Percentiles rank a stretch among this genome's conserved stretches.
These are phyloP conservation scores for Ceratobasidium sp. DNA, from an alignment of 1,284 basidiomycete species.

Conservation along the genomic window DNA sequence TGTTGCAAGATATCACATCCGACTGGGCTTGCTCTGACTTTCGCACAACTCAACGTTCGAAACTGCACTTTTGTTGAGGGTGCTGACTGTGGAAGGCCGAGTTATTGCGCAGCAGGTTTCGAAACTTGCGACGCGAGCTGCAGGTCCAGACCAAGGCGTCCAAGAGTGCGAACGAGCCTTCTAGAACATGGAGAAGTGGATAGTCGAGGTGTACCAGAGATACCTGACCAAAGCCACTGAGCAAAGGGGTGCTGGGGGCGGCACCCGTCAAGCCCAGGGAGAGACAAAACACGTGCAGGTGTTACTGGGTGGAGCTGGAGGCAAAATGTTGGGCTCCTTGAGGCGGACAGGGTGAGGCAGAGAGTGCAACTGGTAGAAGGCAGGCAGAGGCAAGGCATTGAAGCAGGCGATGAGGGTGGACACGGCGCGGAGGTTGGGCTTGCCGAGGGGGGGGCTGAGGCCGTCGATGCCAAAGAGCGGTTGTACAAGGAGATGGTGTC, in stretches of 20 bases:
- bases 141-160: slow-evolving; percentile 23
- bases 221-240: slow-evolving; percentile 57
- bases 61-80: slow-evolving; percentile 11
- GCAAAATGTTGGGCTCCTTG: slow-evolving; percentile 60
- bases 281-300: slow-evolving; percentile 57
- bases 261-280: slow-evolving; percentile 60
- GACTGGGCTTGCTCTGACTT: not conserved
- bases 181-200: slow-evolving; percentile 1
- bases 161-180: slow-evolving; percentile 28
- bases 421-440: slow-evolving; percentile 56
- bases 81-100: slow-evolving; percentile 6
- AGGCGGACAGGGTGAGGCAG: slow-evolving; percentile 61
- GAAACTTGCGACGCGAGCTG: slow-evolving; percentile 28
- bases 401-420: slow-evolving; percentile 57
- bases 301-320: slow-evolving; percentile 54
- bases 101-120: not conserved
- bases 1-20: not conserved
- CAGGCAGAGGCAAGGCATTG: slow-evolving; percentile 17
- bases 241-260: slow-evolving; percentile 65
- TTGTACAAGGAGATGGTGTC: too few relatives aligned
- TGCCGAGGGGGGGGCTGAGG: slow-evolving; percentile 11
- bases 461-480: too few relatives aligned
- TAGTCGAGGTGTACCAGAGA: slow-evolving; percentile 11
- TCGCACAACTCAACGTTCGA: not conserved
- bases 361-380: slow-evolving; percentile 15